phyloP scores from a whole-genome alignment of 176 grass and related monocot genomes.

The Calamus simplicifolius region DNA sequence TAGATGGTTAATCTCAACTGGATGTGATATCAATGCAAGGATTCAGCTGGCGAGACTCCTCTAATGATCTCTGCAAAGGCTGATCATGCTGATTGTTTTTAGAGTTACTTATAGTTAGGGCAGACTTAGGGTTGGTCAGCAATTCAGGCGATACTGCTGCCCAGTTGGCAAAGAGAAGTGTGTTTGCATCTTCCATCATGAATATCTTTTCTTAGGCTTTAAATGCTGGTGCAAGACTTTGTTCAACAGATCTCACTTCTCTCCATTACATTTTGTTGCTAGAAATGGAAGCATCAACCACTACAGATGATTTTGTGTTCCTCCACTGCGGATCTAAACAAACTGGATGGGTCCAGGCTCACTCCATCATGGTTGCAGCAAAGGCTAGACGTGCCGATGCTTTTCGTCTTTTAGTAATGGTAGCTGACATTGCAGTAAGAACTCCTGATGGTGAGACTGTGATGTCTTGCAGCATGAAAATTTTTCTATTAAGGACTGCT shows the following conservation, averaged over 20 bases:
- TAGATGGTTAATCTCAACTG: constrained; percentile 26
- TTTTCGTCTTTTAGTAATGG: constrained; percentile 57
- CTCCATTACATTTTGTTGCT: constrained; percentile 45
- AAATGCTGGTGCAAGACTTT: constrained; percentile 21
- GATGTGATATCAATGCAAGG: constrained; percentile 30
- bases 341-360: constrained; percentile 42
- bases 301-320: constrained; percentile 48
- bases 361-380: constrained; percentile 43
- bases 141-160: constrained; percentile 32
- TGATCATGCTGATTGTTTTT: constrained; percentile 41
- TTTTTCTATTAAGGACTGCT: constrained; percentile 29
- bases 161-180: constrained; percentile 26
- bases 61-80: constrained; percentile 44
- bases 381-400: constrained; percentile 30
- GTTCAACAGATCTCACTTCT: constrained; percentile 43
- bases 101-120: constrained; percentile 39
- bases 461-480: constrained; percentile 30
- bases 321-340: constrained; percentile 35
- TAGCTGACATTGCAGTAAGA: constrained; percentile 40
- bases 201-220: constrained; percentile 37
- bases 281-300: constrained; percentile 26
- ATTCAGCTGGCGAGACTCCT: constrained; percentile 46
- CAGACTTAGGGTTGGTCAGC: constrained; percentile 43
- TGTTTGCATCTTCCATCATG: constrained; percentile 28
- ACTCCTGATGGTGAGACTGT: constrained; percentile 25